Percentiles rank a stretch among this genome's conserved stretches.
phyloP scores from a whole-genome alignment of 1,139 yeast species.

The Nadsonia starkeyi-henricii region DNA sequence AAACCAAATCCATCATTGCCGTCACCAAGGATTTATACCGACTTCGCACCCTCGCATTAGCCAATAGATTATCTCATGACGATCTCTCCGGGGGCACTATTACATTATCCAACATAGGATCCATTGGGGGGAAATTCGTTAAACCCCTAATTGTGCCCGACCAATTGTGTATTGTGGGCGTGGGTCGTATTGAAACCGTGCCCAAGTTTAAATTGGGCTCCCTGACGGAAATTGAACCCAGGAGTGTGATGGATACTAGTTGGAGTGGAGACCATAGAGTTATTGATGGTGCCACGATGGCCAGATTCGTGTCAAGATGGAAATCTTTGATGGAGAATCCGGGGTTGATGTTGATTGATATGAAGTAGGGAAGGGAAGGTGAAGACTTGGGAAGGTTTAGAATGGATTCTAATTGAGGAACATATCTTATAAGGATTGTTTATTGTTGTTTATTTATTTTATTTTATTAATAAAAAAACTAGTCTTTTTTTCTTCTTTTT shows the following conservation, averaged over 20 bases:
- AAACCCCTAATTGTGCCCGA: conserved; percentile 45
- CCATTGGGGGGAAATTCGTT: conserved; percentile 64
- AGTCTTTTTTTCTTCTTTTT: too few species aligned
- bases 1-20: conserved; percentile 45
- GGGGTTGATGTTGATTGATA: conserved; percentile 15
- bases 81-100: conserved; percentile 68
- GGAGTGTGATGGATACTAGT: conserved; percentile 19
- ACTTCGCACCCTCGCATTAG: conserved; percentile 45
- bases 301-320: conserved; percentile 20
- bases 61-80: conserved; percentile 51
- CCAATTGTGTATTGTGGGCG: conserved; percentile 24
- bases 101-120: conserved; percentile 66
- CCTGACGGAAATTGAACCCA: conserved; percentile 16
- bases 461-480: too few species aligned
- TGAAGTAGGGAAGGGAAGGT: too few species aligned
- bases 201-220: conserved; percentile 17
- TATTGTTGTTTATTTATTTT: too few species aligned
- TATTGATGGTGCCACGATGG: conserved; percentile 25
- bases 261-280: conserved; percentile 27
- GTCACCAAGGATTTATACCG: conserved; percentile 45
- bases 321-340: conserved; percentile 18
- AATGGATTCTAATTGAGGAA: too few species aligned
- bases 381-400: too few species aligned
- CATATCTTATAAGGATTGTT: too few species aligned
- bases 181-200: conserved; percentile 19